These are phyloP conservation scores for Periconia digitata DNA, from an alignment of 2,329 filamentous ascomycete species.

Conservation along the genomic window DNA sequence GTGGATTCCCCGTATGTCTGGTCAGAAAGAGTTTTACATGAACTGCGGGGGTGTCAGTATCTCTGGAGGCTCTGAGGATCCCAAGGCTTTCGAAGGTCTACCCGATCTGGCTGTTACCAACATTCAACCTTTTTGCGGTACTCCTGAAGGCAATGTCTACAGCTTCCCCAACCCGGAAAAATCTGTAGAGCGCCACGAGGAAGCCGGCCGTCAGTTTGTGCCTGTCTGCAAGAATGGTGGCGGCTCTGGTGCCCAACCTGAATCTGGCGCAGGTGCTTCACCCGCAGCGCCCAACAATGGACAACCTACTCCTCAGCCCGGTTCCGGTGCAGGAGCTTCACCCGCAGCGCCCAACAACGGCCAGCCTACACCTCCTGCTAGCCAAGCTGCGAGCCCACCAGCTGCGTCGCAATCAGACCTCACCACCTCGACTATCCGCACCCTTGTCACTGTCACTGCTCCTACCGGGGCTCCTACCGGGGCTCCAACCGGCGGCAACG, in stretches of 20 bases:
- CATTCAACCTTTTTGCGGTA: conserved; percentile 57
- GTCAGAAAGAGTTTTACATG: conserved; percentile 96
- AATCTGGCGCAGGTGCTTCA: conserved; percentile 2
- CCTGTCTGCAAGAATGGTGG: neutral
- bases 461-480: conserved; percentile 9
- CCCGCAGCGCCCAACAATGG: neutral
- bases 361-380: conserved; percentile 3
- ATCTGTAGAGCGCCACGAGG: conserved; percentile 43
- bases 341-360: neutral
- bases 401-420: conserved; percentile 1
- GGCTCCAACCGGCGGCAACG: conserved; percentile 5
- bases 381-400: conserved; percentile 1
- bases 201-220: conserved; percentile 8
- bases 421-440: conserved; percentile 20
- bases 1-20: conserved; percentile 79
- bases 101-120: conserved; percentile 77
- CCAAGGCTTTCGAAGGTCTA: conserved; percentile 61
- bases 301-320: conserved; percentile 1
- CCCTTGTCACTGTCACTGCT: conserved; percentile 29
- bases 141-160: conserved; percentile 46
- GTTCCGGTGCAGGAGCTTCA: conserved; percentile 1
- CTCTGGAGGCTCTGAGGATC: conserved; percentile 52
- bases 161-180: conserved; percentile 67
- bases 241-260: conserved; percentile 3
- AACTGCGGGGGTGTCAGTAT: conserved; percentile 80